phyloP scores from a whole-genome alignment of 805 yeast species.

The Candida nonsorbophila region DNA sequence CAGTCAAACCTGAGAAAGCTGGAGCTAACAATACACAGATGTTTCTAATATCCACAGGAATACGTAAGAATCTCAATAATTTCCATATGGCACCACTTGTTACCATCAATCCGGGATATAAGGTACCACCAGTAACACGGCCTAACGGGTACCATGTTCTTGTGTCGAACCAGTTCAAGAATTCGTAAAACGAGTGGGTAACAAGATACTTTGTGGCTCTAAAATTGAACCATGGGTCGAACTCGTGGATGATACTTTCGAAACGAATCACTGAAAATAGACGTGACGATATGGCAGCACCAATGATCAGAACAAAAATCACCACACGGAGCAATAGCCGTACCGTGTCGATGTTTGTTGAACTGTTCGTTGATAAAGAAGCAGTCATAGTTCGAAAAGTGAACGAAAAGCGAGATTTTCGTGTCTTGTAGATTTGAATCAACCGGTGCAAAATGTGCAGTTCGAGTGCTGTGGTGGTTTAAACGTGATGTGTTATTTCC shows the following conservation, averaged over 20 bases:
- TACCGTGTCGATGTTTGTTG: constrained; percentile 31
- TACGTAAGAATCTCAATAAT: constrained; percentile 52
- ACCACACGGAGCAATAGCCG: constrained; percentile 51
- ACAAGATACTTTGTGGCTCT: constrained; percentile 94
- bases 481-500: too few relatives aligned
- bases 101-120: constrained; percentile 98
- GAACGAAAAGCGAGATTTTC: too few relatives aligned
- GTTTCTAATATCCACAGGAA: constrained; percentile 92
- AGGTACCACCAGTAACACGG: constrained; percentile 97
- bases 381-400: too few relatives aligned
- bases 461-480: too few relatives aligned
- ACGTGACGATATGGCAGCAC: constrained; percentile 89
- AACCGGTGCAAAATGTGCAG: too few relatives aligned
- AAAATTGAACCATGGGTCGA: constrained; percentile 95
- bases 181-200: constrained; percentile 77
- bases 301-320: constrained; percentile 73
- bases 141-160: constrained; percentile 99
- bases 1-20: constrained; percentile 89
- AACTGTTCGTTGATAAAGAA: too few relatives aligned
- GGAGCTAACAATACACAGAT: constrained; percentile 96
- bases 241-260: constrained; percentile 96
- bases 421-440: too few relatives aligned
- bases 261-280: constrained; percentile 94
- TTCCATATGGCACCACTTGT: constrained; percentile 91
- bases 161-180: constrained; percentile 97